Evolutionary conservation across 1,139 yeast genomes (phyloP).

Genomic region (Debaryomyces sp.): DNA sequence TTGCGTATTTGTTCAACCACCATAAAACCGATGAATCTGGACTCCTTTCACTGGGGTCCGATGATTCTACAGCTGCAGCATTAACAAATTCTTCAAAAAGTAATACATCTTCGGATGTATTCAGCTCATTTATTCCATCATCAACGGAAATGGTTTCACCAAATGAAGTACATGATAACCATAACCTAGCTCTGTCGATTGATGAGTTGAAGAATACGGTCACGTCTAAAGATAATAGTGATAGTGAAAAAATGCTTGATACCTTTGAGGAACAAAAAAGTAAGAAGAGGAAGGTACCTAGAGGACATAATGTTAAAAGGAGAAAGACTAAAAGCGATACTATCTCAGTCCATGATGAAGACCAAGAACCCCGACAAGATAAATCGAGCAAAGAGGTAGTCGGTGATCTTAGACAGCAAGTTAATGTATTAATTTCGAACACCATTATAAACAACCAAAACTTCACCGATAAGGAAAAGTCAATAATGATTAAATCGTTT

Average conservation of each 20-base stretch:
- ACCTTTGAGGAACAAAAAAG: background rate
- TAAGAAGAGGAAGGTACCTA: background rate
- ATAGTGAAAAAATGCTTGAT: background rate
- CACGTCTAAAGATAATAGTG: background rate
- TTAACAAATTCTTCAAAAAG: background rate
- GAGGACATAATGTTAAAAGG: background rate
- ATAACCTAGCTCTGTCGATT: background rate
- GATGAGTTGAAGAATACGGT: background rate
- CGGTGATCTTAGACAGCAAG: constrained; percentile 17
- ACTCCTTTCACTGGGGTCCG: background rate
- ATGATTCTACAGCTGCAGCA: background rate
- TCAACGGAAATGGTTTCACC: constrained; percentile 9
- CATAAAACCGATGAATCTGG: constrained; percentile 1
- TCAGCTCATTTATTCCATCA: constrained; percentile 5
- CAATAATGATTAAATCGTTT: constrained; percentile 24
- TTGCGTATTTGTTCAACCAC: background rate
- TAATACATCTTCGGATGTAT: constrained; percentile 6
- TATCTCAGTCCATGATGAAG: background rate
- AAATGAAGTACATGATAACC: background rate
- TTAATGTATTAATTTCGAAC: constrained; percentile 20
- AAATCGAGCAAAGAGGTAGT: background rate
- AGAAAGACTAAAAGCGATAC: background rate
- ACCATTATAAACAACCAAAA: constrained; percentile 19
- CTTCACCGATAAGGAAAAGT: constrained; percentile 21
- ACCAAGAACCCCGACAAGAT: background rate